Conservation (phyloP, 805 yeast genomes). For the Peterozyma xylosa region DNA sequence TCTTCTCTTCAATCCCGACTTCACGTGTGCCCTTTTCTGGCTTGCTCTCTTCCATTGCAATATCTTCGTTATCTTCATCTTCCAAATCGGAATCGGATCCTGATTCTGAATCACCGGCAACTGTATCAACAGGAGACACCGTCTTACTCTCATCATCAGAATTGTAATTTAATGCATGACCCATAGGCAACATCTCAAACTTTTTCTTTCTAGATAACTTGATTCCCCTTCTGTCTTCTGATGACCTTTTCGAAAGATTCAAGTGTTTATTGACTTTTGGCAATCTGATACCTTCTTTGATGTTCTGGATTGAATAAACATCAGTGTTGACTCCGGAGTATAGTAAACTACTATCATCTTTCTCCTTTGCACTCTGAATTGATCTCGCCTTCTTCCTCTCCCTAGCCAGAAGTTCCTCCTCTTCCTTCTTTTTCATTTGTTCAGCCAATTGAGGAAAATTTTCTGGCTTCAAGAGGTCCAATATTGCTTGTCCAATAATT, state of each 20-base stretch:
- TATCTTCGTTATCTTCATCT: constrained; percentile 13
- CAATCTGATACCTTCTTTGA: not conserved
- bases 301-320: constrained; percentile 1
- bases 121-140: constrained; percentile 5
- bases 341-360: not conserved
- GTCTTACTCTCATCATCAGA: constrained; percentile 28
- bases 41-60: not conserved
- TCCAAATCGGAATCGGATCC: constrained; percentile 17
- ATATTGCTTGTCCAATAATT: constrained; percentile 59
- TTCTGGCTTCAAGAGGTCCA: constrained; percentile 52
- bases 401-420: not conserved
- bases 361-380: not conserved
- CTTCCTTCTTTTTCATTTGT: constrained; percentile 21
- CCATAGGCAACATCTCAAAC: constrained; percentile 37
- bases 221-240: not conserved
- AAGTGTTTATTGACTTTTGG: constrained; percentile 1
- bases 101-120: constrained; percentile 4
- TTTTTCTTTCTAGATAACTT: constrained; percentile 11
- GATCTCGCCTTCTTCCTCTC: not conserved
- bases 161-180: constrained; percentile 42
- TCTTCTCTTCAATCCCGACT: not conserved
- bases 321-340: not conserved
- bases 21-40: not conserved
- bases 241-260: constrained; percentile 5
- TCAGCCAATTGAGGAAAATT: constrained; percentile 43